Conservation (phyloP, 768 basidiomycete species). For the Cubamyces lactineus region DNA sequence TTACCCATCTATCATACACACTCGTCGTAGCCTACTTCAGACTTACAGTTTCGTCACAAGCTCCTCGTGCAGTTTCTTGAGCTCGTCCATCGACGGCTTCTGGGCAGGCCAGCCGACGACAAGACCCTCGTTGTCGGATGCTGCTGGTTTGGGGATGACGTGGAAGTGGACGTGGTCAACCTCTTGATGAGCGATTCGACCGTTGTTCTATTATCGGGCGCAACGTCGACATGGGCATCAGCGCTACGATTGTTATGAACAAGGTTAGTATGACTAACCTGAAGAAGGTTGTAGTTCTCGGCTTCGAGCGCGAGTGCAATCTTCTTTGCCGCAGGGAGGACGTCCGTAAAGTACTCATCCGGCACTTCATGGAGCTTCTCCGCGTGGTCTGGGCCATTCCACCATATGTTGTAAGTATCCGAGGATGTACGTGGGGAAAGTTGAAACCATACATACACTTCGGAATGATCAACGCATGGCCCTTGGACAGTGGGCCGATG, state of each 20-base stretch:
- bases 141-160: constrained; percentile 87
- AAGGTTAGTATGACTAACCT: constrained; percentile 40
- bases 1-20: constrained; percentile 1
- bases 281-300: constrained; percentile 87
- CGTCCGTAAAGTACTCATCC: constrained; percentile 79
- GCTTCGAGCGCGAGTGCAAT: constrained; percentile 75
- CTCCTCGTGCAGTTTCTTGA: constrained; percentile 60
- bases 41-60: constrained; percentile 56
- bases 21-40: neutral
- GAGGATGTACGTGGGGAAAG: neutral
- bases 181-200: constrained; percentile 54
- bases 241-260: neutral
- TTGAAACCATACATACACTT: constrained; percentile 61
- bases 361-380: constrained; percentile 87
- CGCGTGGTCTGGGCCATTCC: constrained; percentile 65
- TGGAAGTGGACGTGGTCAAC: constrained; percentile 94
- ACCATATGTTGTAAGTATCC: neutral
- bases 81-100: constrained; percentile 61
- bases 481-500: constrained; percentile 86
- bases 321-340: constrained; percentile 84
- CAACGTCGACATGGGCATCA: neutral
- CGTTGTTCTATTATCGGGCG: constrained; percentile 59
- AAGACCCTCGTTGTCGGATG: constrained; percentile 68
- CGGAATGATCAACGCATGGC: constrained; percentile 91
- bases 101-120: constrained; percentile 80